Evolutionary conservation across 345 rosid species (phyloP).

Genomic region (Gossypium anomalum): DNA sequence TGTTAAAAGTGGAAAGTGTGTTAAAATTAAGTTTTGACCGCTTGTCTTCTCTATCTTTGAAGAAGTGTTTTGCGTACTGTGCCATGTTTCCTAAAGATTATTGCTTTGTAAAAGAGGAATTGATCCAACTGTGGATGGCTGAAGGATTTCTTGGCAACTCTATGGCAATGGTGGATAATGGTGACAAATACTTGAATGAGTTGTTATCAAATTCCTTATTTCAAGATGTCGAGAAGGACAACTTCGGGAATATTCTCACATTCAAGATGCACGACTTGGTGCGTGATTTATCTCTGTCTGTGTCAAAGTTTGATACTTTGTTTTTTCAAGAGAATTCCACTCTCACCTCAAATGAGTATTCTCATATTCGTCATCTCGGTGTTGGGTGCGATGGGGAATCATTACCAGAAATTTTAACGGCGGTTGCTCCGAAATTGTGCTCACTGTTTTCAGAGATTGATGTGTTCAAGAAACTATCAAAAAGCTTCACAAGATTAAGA

Average conservation of each 20-base stretch:
- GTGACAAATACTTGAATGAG: too few relatives aligned
- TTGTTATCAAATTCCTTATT: too few relatives aligned
- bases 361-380: neutral
- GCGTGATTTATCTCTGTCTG: too few relatives aligned
- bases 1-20: neutral
- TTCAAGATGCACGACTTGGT: conserved; percentile 23
- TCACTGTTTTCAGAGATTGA: neutral
- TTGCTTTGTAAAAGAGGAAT: too few relatives aligned
- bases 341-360: neutral
- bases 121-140: too few relatives aligned
- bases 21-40: conserved; percentile 15
- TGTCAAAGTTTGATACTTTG: neutral
- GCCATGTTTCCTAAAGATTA: neutral
- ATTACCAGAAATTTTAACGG: too few relatives aligned
- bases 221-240: neutral
- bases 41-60: neutral
- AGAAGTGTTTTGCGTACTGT: conserved; percentile 17
- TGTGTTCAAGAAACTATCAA: neutral
- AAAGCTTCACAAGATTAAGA: conserved; percentile 5
- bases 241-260: neutral
- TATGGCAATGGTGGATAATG: too few relatives aligned
- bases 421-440: neutral
- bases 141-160: too few relatives aligned
- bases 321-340: neutral
- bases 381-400: neutral